phyloP scores from a whole-genome alignment of 192 early-diverging fungal species.

The Geosiphon pyriformis region DNA sequence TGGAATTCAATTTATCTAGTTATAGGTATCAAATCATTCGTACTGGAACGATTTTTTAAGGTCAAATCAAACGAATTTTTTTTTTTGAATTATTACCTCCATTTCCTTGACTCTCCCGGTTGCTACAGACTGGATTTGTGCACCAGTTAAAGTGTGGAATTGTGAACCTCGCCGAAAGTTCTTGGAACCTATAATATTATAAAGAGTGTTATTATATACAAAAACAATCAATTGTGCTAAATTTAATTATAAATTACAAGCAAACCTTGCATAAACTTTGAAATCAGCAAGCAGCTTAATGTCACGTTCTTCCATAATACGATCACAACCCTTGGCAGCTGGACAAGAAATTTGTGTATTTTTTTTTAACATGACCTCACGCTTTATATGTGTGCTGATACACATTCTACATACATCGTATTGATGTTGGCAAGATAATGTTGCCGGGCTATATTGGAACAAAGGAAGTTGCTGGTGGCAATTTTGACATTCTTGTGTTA shows the following conservation, averaged over 20 bases:
- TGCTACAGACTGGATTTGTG: conserved; percentile 2
- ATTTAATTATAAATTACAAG: too few relatives aligned
- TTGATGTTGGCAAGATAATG: background rate
- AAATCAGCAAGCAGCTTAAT: background rate
- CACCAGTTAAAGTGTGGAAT: conserved; percentile 22
- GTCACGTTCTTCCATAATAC: background rate
- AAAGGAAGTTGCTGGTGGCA: background rate
- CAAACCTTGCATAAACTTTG: background rate
- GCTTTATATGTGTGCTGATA: background rate
- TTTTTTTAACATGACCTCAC: background rate
- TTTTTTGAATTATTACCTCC: too few relatives aligned
- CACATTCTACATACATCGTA: background rate
- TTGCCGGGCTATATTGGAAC: background rate
- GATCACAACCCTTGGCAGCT: background rate
- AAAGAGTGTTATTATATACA: background rate
- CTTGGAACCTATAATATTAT: background rate
- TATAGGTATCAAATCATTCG: too few relatives aligned
- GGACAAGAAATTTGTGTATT: background rate
- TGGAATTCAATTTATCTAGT: too few relatives aligned
- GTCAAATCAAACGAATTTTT: too few relatives aligned
- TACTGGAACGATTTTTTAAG: too few relatives aligned
- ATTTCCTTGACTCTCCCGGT: too few relatives aligned
- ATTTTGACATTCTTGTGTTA: background rate
- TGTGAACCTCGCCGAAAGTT: background rate
- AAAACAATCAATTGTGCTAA: background rate